A percentile compares a stretch with the other conserved stretches of the same genome.
These are phyloP conservation scores for Fusarium goolgardi DNA, from an alignment of 2,329 filamentous ascomycete species.

Conservation along the genomic window DNA sequence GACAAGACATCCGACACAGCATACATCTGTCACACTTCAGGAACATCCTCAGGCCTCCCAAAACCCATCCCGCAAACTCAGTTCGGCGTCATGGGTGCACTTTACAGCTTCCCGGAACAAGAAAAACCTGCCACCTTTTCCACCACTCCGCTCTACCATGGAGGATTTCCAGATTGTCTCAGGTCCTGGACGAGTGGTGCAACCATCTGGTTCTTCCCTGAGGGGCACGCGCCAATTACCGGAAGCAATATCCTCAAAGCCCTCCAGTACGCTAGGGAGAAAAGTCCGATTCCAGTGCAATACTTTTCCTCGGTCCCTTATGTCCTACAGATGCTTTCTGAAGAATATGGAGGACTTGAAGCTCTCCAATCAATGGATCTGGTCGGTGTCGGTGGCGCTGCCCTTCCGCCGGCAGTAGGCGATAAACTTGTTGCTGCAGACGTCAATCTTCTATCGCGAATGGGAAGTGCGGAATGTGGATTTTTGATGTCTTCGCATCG, in stretches of 20 bases:
- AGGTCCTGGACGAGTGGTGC: slow-evolving; percentile 70
- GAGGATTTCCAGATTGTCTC: slow-evolving; percentile 71
- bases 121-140: slow-evolving; percentile 65
- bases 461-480: slow-evolving; percentile 74
- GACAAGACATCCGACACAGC: slow-evolving; percentile 55
- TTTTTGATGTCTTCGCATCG: slow-evolving; percentile 73
- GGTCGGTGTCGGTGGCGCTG: slow-evolving; percentile 73
- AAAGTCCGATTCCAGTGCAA: slow-evolving; percentile 51
- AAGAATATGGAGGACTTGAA: slow-evolving; percentile 55
- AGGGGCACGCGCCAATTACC: slow-evolving; percentile 66
- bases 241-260: slow-evolving; percentile 63
- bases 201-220: slow-evolving; percentile 72
- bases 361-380: slow-evolving; percentile 65
- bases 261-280: slow-evolving; percentile 53
- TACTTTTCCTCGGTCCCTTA: slow-evolving; percentile 74
- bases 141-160: slow-evolving; percentile 74
- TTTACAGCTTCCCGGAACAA: slow-evolving; percentile 59
- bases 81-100: slow-evolving; percentile 65
- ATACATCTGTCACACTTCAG: slow-evolving; percentile 72
- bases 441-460: slow-evolving; percentile 70
- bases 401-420: slow-evolving; percentile 64
- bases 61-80: slow-evolving; percentile 70
- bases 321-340: slow-evolving; percentile 64
- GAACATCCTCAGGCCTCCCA: slow-evolving; percentile 71
- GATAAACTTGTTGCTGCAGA: slow-evolving; percentile 61